Percentiles rank a stretch among this genome's conserved stretches.
These are phyloP conservation scores for Lotus japonicus DNA, from an alignment of 306 rosid species.

Conservation along the genomic window DNA sequence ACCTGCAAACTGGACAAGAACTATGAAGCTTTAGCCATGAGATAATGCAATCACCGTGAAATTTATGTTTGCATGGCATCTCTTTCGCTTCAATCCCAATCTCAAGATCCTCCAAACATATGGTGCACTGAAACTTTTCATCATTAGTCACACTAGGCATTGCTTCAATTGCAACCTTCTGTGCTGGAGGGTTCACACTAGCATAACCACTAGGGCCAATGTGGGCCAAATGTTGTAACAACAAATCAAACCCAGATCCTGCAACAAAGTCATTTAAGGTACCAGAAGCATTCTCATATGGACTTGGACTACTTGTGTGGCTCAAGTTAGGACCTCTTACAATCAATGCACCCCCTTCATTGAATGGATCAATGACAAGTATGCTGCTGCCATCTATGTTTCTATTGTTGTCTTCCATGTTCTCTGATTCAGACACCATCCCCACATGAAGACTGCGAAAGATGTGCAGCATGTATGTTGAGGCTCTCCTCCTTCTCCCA, in stretches of 20 bases:
- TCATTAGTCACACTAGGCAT: slow-evolving; percentile 45
- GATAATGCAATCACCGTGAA: slow-evolving; percentile 58
- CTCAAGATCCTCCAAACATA: slow-evolving; percentile 80
- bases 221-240: slow-evolving; percentile 63
- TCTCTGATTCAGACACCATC: slow-evolving; percentile 26
- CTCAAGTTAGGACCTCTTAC: slow-evolving; percentile 26
- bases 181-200: slow-evolving; percentile 65
- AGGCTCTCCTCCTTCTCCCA: slow-evolving; percentile 27
- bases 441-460: slow-evolving; percentile 23
- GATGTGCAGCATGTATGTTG: slow-evolving; percentile 24
- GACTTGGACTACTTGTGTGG: slow-evolving; percentile 23
- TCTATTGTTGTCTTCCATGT: slow-evolving; percentile 15
- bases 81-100: slow-evolving; percentile 50
- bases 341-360: slow-evolving; percentile 28
- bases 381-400: slow-evolving; percentile 4
- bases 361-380: slow-evolving; percentile 27
- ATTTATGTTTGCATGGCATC: slow-evolving; percentile 84
- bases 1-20: slow-evolving; percentile 85
- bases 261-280: slow-evolving; percentile 58
- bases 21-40: slow-evolving; percentile 79
- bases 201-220: slow-evolving; percentile 54
- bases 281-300: slow-evolving; percentile 33
- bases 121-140: slow-evolving; percentile 52
- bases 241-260: slow-evolving; percentile 64
- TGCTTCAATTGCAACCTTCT: slow-evolving; percentile 60